Percentiles rank a stretch among this genome's conserved stretches.
Conservation (phyloP, 345 rosid species). For the Eucalyptus pauciflora region DNA sequence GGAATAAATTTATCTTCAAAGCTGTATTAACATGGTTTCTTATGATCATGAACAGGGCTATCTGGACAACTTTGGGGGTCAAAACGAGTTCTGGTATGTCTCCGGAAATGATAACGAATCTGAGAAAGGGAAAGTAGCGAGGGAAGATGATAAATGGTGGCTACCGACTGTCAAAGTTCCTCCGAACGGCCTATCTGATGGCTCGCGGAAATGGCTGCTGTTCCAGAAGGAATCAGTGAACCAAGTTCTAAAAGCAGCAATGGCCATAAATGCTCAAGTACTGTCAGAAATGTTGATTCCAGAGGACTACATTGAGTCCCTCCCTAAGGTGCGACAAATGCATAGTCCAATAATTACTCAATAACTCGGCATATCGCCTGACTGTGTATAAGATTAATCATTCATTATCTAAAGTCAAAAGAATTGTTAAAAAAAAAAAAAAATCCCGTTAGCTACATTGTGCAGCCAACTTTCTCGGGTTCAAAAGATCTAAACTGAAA, state of each 20-base stretch:
- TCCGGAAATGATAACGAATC: slow-evolving; percentile 43
- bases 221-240: slow-evolving; percentile 91
- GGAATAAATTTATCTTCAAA: background rate
- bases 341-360: background rate
- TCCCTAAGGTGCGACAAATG: slow-evolving; percentile 57
- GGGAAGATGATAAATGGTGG: slow-evolving; percentile 92
- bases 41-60: slow-evolving; percentile 37
- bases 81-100: slow-evolving; percentile 82
- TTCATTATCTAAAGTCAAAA: background rate
- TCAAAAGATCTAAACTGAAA: background rate
- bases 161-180: slow-evolving; percentile 81
- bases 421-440: background rate
- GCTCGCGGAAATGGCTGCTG: slow-evolving; percentile 51
- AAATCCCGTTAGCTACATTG: background rate
- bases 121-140: slow-evolving; percentile 32
- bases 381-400: background rate
- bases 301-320: slow-evolving; percentile 79
- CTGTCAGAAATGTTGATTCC: slow-evolving; percentile 89
- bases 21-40: background rate
- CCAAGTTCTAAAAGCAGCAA: slow-evolving; percentile 91
- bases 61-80: slow-evolving; percentile 55
- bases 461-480: background rate
- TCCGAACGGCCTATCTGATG: slow-evolving; percentile 51
- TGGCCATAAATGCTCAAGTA: slow-evolving; percentile 93
- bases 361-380: background rate